Evolutionary conservation across 495 filamentous ascomycete species (phyloP).

Genomic region (Glutinoglossum americanum): DNA sequence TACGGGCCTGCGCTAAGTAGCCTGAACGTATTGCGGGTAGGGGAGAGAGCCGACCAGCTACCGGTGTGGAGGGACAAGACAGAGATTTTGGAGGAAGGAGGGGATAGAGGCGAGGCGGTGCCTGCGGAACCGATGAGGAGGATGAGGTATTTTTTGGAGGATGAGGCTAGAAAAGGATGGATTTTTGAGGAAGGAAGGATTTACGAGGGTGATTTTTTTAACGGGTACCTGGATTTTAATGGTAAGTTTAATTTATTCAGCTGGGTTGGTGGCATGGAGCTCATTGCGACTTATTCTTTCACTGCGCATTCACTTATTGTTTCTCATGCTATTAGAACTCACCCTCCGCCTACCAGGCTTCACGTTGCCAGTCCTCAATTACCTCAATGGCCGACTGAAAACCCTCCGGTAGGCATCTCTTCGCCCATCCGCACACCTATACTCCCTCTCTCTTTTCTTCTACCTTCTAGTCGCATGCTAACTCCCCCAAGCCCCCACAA

Average conservation of each 20-base stretch:
- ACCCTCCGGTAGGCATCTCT: slow-evolving; percentile 18
- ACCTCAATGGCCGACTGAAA: slow-evolving; percentile 51
- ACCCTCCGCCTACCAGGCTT: slow-evolving; percentile 65
- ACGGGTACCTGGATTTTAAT: slow-evolving; percentile 76
- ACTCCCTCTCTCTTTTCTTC: slow-evolving; percentile 11
- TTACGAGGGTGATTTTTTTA: slow-evolving; percentile 73
- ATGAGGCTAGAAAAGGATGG: slow-evolving; percentile 25
- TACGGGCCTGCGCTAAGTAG: slow-evolving; percentile 56
- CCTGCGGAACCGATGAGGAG: slow-evolving; percentile 32
- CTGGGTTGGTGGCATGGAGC: background rate
- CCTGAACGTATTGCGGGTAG: slow-evolving; percentile 50
- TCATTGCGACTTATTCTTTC: background rate
- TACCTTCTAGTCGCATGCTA: slow-evolving; percentile 3
- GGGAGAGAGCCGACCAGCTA: slow-evolving; percentile 20
- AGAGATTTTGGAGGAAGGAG: slow-evolving; percentile 45
- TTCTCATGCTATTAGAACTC: slow-evolving; percentile 27
- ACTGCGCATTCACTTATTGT: background rate
- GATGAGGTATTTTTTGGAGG: slow-evolving; percentile 39
- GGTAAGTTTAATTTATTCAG: slow-evolving; percentile 17
- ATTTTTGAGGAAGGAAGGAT: slow-evolving; percentile 34
- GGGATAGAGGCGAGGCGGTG: slow-evolving; percentile 25
- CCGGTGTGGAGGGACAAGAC: slow-evolving; percentile 16
- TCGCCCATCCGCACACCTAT: slow-evolving; percentile 18
- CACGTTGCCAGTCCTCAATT: slow-evolving; percentile 48
- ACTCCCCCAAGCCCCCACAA: slow-evolving; percentile 31